Percentiles rank a stretch among this genome's conserved stretches.
These are phyloP conservation scores for Fusarium secorum DNA, from an alignment of 2,329 filamentous ascomycete genomes.

Conservation along the genomic window DNA sequence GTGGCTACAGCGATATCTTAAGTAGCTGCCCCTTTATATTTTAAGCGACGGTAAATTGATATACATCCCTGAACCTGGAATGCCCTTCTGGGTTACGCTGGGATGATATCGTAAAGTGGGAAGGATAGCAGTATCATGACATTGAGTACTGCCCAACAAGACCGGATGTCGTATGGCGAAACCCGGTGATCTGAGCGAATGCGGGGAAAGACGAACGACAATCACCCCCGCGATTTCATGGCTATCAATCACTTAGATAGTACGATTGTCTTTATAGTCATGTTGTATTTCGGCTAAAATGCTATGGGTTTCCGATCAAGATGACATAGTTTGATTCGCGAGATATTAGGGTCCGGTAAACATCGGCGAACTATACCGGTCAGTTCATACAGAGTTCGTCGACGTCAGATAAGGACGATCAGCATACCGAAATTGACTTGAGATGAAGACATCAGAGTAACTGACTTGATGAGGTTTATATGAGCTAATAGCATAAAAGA, in stretches of 20 bases:
- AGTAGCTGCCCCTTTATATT: background rate
- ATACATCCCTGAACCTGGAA: background rate
- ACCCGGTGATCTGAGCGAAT: background rate
- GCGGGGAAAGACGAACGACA: background rate
- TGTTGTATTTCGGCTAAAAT: background rate
- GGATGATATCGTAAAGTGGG: background rate
- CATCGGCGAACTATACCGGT: background rate
- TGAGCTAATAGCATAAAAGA: too few species aligned
- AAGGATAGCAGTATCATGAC: background rate
- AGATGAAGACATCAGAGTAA: fast-evolving
- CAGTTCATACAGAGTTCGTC: background rate
- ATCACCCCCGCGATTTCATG: background rate
- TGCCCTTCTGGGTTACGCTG: background rate
- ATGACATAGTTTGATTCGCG: background rate
- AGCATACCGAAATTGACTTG: background rate
- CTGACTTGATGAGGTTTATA: too few species aligned
- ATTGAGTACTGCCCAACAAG: background rate
- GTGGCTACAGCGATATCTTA: background rate
- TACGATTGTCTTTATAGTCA: background rate
- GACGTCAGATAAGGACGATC: background rate
- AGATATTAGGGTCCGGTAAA: background rate
- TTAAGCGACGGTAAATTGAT: too few species aligned
- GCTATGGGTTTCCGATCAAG: background rate
- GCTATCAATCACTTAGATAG: background rate
- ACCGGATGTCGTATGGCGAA: background rate